Evolutionary conservation across 345 rosid species (phyloP).

Genomic region (Camelina hispida): DNA sequence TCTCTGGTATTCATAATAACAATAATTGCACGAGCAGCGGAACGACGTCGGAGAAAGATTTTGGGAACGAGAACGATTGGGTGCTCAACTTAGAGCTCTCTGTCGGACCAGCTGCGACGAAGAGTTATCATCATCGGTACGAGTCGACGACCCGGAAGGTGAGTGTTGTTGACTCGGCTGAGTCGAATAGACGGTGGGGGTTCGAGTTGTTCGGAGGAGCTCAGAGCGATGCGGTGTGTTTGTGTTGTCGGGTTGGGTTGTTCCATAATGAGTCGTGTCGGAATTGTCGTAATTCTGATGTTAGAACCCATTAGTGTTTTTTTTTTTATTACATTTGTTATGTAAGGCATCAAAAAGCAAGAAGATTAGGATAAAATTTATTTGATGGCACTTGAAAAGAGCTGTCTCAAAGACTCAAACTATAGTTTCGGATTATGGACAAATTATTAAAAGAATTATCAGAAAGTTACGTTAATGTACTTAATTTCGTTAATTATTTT

Average conservation of each 20-base stretch:
- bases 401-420: no score
- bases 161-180: conserved; percentile 21
- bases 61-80: conserved; percentile 26
- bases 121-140: conserved; percentile 21
- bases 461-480: no score
- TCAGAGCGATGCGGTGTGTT: conserved; percentile 33
- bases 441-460: no score
- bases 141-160: conserved; percentile 31
- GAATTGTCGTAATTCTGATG: conserved; percentile 42
- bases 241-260: conserved; percentile 46
- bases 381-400: no score
- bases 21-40: conserved; percentile 39
- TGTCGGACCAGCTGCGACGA: conserved; percentile 35
- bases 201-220: conserved; percentile 24
- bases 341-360: no score
- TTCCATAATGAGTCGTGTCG: conserved; percentile 42
- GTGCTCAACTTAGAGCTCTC: conserved; percentile 41
- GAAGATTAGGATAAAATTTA: no score
- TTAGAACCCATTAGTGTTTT: conserved; percentile 31
- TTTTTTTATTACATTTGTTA: no score
- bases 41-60: conserved; percentile 42
- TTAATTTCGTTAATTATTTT: no score
- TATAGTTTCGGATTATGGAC: no score
- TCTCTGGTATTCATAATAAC: not conserved
- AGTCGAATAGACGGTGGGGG: conserved; percentile 36